A percentile compares a stretch with the other conserved stretches of the same genome.
Evolutionary conservation across 1,284 basidiomycete genomes (phyloP).

Genomic region (Xerocomus subilludens): DNA sequence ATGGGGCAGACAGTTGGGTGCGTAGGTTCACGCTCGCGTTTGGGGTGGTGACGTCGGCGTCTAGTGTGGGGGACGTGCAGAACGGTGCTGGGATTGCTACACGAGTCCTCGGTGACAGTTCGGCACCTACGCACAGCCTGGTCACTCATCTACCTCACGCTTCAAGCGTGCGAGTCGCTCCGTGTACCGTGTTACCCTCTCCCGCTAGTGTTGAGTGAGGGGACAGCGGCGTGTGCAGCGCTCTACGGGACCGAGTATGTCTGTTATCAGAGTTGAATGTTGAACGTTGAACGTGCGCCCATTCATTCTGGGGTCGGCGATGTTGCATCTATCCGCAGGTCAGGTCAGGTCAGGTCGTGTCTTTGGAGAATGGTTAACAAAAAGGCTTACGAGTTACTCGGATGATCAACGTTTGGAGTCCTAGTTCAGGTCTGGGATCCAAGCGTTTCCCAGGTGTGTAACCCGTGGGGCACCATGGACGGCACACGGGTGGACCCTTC

Average conservation of each 20-base stretch:
- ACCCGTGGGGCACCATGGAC: no score
- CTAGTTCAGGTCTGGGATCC: no score
- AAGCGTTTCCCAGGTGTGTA: no score
- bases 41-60: slow-evolving; percentile 59
- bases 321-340: no score
- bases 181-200: slow-evolving; percentile 52
- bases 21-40: slow-evolving; percentile 62
- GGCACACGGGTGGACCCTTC: no score
- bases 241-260: slow-evolving; percentile 62
- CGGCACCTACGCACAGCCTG: slow-evolving; percentile 54
- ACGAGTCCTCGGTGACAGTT: no score
- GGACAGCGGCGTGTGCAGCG: slow-evolving; percentile 52
- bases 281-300: no score
- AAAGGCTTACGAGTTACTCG: no score
- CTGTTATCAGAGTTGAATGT: slow-evolving; percentile 49
- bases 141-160: slow-evolving; percentile 61
- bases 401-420: no score
- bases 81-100: slow-evolving; percentile 63
- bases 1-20: slow-evolving; percentile 81
- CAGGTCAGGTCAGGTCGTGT: no score
- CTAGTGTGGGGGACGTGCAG: slow-evolving; percentile 56
- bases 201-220: slow-evolving; percentile 54
- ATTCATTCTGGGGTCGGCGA: no score
- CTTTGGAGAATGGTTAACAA: no score
- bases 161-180: slow-evolving; percentile 55